Evolutionary conservation across 768 basidiomycete genomes (phyloP).

Genomic region (Chiua virens): DNA sequence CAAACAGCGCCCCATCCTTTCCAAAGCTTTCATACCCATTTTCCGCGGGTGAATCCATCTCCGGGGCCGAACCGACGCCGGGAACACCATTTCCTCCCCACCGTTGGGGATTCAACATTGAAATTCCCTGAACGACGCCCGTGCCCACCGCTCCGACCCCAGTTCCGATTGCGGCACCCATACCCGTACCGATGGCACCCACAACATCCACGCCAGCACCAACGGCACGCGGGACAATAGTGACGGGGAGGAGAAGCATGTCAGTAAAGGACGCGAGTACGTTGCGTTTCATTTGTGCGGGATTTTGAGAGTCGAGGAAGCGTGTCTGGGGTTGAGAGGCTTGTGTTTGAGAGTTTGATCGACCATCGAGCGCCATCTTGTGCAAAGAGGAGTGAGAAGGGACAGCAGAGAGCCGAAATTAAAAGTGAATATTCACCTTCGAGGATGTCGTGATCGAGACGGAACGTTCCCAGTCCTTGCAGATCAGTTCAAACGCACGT

Average conservation of each 20-base stretch:
- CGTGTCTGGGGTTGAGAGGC: slow-evolving; percentile 39
- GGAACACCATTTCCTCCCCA: slow-evolving; percentile 57
- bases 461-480: slow-evolving; percentile 77
- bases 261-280: slow-evolving; percentile 91
- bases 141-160: slow-evolving; percentile 59
- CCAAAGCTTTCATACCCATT: slow-evolving; percentile 23
- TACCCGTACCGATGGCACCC: slow-evolving; percentile 68
- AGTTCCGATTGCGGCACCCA: slow-evolving; percentile 55
- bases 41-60: background rate
- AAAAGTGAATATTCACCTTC: slow-evolving; percentile 34
- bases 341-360: background rate
- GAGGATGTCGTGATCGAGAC: slow-evolving; percentile 8
- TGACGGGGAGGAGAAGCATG: slow-evolving; percentile 88
- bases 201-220: slow-evolving; percentile 63
- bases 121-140: slow-evolving; percentile 79
- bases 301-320: slow-evolving; percentile 84
- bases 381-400: background rate
- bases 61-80: background rate
- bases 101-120: slow-evolving; percentile 87
- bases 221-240: slow-evolving; percentile 86
- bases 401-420: too few species aligned
- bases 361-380: slow-evolving; percentile 10
- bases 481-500: slow-evolving; percentile 68
- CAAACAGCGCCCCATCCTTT: slow-evolving; percentile 47
- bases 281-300: slow-evolving; percentile 88